These are phyloP conservation scores for Conticribra guillardii DNA, from an alignment of 108 stramenopile species.

Conservation along the genomic window DNA sequence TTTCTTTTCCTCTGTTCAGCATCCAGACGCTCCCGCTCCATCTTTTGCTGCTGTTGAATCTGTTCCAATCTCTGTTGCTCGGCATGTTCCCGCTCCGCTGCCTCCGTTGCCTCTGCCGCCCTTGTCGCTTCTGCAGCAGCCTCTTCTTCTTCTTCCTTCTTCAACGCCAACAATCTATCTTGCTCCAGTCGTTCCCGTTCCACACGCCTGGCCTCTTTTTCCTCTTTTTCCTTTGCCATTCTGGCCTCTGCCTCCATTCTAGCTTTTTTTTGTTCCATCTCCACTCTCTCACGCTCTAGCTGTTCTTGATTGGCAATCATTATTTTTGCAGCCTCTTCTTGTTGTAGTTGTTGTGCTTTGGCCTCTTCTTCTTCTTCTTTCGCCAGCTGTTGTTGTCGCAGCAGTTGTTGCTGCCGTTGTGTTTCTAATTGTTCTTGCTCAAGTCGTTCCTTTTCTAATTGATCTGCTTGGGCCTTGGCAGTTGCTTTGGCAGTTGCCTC, in stretches of 20 bases:
- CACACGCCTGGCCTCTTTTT: conserved; percentile 5
- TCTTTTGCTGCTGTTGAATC: conserved; percentile 13
- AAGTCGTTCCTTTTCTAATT: conserved; percentile 10
- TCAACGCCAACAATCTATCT: not conserved
- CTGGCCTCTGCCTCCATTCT: not conserved
- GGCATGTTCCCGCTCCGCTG: too few species aligned
- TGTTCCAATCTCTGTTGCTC: conserved; percentile 11
- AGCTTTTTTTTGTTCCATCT: conserved; percentile 16
- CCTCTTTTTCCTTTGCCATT: not conserved
- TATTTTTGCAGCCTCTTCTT: not conserved
- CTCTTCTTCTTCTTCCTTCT: not conserved
- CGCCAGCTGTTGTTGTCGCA: not conserved
- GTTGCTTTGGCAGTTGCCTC: not conserved
- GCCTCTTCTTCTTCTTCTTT: conserved; percentile 1
- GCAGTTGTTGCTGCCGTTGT: not conserved
- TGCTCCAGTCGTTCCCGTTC: conserved; percentile 2
- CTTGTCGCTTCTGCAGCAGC: too few species aligned
- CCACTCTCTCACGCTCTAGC: conserved; percentile 3
- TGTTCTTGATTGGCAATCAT: conserved; percentile 5
- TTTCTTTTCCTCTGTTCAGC: not conserved
- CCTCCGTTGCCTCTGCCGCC: conserved; percentile 3
- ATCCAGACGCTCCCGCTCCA: conserved; percentile 8
- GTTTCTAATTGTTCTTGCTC: not conserved
- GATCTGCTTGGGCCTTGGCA: conserved; percentile 5
- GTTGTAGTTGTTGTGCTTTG: not conserved